These are phyloP conservation scores for Pseudogymnoascus sp. DNA, from an alignment of 2,329 filamentous ascomycete genomes.

Conservation along the genomic window DNA sequence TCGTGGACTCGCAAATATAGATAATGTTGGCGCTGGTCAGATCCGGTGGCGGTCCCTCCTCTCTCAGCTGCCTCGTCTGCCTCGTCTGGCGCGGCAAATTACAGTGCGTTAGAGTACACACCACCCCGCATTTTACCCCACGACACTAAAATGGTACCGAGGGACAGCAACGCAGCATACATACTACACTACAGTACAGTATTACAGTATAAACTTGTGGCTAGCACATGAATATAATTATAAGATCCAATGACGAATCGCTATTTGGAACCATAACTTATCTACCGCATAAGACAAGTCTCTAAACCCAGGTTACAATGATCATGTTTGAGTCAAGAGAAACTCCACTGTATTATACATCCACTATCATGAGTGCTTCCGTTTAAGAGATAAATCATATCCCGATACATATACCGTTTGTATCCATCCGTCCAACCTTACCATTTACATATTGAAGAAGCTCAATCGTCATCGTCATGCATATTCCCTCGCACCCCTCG, in stretches of 20 bases:
- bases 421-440: neutral
- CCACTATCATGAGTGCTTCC: neutral
- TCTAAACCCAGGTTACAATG: neutral
- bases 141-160: neutral
- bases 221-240: neutral
- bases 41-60: neutral
- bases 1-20: neutral
- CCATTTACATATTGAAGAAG: neutral
- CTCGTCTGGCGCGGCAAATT: no score
- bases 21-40: neutral
- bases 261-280: neutral
- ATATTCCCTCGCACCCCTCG: constrained; percentile 1
- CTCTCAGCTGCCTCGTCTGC: neutral
- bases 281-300: neutral
- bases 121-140: neutral
- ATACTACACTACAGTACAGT: neutral
- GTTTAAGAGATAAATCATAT: neutral
- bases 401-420: neutral
- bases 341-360: neutral
- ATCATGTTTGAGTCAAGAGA: neutral
- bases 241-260: neutral
- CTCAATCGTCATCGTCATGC: constrained; percentile 3
- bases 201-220: neutral
- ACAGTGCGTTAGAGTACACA: neutral
- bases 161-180: neutral